Conservation (phyloP, 2,329 filamentous ascomycete species). For the Plenodomus lindquistii region DNA sequence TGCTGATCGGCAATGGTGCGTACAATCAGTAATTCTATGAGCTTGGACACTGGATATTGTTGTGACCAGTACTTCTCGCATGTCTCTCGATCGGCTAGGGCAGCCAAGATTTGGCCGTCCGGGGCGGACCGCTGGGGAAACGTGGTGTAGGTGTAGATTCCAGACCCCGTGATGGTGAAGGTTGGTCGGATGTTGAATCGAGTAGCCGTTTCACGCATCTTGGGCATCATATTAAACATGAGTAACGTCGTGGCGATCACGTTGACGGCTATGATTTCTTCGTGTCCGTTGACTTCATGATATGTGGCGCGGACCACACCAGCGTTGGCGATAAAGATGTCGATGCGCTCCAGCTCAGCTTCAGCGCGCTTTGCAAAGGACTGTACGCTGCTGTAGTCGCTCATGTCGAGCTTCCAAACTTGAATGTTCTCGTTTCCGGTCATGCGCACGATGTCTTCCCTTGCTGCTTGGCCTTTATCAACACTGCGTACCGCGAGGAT, state of each 20-base stretch:
- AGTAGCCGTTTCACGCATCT: conserved; percentile 23
- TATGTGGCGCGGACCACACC: conserved; percentile 28
- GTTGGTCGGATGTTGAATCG: conserved; percentile 15
- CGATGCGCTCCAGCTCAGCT: conserved; percentile 28
- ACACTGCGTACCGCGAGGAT: conserved; percentile 38
- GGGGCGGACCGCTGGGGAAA: conserved; percentile 20
- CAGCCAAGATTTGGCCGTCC: conserved; percentile 21
- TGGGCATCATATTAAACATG: conserved; percentile 50
- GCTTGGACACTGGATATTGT: conserved; percentile 29
- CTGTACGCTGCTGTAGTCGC: conserved; percentile 19
- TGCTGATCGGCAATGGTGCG: conserved; percentile 18
- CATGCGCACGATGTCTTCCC: conserved; percentile 20
- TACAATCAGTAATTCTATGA: conserved; percentile 27
- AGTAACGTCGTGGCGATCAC: conserved; percentile 55
- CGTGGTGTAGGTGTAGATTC: conserved; percentile 10
- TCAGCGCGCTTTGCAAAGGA: conserved; percentile 22
- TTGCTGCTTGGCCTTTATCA: conserved; percentile 35
- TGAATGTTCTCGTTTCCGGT: conserved; percentile 18
- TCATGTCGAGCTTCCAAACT: conserved; percentile 33
- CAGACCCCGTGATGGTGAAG: conserved; percentile 17
- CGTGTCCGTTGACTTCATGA: conserved; percentile 28
- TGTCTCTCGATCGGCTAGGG: conserved; percentile 15
- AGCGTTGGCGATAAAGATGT: conserved; percentile 41
- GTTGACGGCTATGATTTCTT: conserved; percentile 58
- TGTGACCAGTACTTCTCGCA: conserved; percentile 7